phyloP scores from a whole-genome alignment of 768 basidiomycete species.

The Exsudoporus frostii region DNA sequence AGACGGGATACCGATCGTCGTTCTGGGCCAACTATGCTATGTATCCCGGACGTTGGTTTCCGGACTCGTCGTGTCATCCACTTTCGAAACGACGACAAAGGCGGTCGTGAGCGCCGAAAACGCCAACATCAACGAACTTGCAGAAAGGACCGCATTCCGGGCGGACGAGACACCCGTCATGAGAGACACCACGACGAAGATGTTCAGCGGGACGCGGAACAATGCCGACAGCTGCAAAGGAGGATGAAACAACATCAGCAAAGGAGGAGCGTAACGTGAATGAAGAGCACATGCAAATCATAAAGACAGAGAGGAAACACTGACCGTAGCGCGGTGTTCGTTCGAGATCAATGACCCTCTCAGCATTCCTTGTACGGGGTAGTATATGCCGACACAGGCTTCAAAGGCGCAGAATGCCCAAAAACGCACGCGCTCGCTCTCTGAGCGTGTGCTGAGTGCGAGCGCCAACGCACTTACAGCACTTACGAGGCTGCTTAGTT shows the following conservation, averaged over 20 bases:
- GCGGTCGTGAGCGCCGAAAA: slow-evolving; percentile 60
- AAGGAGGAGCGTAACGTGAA: background rate
- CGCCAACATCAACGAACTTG: slow-evolving; percentile 53
- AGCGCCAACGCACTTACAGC: slow-evolving; percentile 56
- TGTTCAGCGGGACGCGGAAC: slow-evolving; percentile 72
- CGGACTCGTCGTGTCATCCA: slow-evolving; percentile 19
- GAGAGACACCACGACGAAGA: slow-evolving; percentile 68
- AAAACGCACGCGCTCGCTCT: slow-evolving; percentile 51
- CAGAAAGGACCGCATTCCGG: slow-evolving; percentile 56
- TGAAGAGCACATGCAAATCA: no score
- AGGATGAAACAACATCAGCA: background rate
- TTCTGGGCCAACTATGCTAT: slow-evolving; percentile 8
- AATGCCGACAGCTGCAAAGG: slow-evolving; percentile 55
- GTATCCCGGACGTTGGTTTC: slow-evolving; percentile 21
- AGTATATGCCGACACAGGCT: slow-evolving; percentile 76
- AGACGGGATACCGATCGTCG: background rate
- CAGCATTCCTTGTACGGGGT: slow-evolving; percentile 74
- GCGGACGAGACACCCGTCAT: slow-evolving; percentile 68
- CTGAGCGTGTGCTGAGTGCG: slow-evolving; percentile 43
- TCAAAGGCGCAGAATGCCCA: slow-evolving; percentile 76
- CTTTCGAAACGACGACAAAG: slow-evolving; percentile 40
- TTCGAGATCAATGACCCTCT: slow-evolving; percentile 63
- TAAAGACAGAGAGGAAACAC: slow-evolving; percentile 14
- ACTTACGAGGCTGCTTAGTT: slow-evolving; percentile 62
- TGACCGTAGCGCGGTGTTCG: slow-evolving; percentile 71